These are phyloP conservation scores for Petrea volubilis DNA, from an alignment of 257 asterid genomes.

Conservation along the genomic window DNA sequence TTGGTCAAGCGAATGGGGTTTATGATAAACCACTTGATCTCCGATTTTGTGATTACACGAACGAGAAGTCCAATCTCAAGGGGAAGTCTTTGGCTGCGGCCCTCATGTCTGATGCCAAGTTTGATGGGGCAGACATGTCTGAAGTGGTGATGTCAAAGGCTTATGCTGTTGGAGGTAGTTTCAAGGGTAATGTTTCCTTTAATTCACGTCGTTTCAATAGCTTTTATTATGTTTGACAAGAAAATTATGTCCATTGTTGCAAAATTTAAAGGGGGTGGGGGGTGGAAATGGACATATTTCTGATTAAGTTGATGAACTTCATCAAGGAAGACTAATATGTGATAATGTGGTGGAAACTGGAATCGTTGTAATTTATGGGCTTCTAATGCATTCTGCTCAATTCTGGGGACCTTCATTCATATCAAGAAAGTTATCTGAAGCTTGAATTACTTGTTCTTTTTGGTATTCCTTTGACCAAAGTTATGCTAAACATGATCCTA, in stretches of 20 bases:
- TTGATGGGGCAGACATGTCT: slow-evolving; percentile 95
- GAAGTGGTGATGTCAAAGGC: slow-evolving; percentile 98
- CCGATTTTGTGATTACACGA: slow-evolving; percentile 88
- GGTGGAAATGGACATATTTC: too few species aligned
- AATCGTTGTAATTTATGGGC: background rate
- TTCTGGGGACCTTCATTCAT: background rate
- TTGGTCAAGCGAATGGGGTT: slow-evolving; percentile 98
- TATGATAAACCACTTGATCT: slow-evolving; percentile 97
- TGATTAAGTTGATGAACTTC: background rate
- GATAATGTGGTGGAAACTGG: background rate
- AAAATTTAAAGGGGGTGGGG: background rate
- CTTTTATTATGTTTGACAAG: background rate
- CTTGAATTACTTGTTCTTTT: background rate
- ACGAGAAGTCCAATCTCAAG: slow-evolving; percentile 87
- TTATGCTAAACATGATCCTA: background rate
- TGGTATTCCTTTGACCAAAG: background rate
- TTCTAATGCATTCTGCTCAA: background rate
- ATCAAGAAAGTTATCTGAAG: background rate
- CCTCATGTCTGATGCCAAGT: slow-evolving; percentile 93
- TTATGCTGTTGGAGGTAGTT: slow-evolving; percentile 95
- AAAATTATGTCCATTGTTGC: background rate
- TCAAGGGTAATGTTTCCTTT: slow-evolving; percentile 52
- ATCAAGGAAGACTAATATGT: background rate
- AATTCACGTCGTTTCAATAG: background rate
- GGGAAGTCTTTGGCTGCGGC: slow-evolving; percentile 94